Evolutionary conservation across 179 eudicot genomes (phyloP), one percentile per base, ranked within the genome.

Genomic region (Vitellaria paradoxa): DNA sequence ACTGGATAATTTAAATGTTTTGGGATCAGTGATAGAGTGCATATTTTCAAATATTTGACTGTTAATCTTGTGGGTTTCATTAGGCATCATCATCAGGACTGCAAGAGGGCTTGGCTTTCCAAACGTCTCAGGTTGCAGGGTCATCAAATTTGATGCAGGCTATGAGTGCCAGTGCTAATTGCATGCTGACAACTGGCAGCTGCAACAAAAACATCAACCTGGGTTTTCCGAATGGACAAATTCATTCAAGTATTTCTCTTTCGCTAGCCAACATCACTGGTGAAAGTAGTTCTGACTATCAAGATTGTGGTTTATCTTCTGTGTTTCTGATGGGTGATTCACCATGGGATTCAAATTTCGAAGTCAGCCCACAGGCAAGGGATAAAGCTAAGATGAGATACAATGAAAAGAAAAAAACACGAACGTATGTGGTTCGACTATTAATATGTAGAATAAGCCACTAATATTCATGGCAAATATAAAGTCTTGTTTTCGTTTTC

Each of bases 301-400:
- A 88, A 65, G 91, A 88, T 73, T 86, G 90, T 72, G 87, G 86
- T 53, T 57, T 88, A 46, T 88, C 90, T 0, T 83, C 89, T 7
- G 64, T 78, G 42, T 83, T 84, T 37, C 80, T 88, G n/a, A 66
- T 77, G 2, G 85, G 80, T 11, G 86, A 90, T 20, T 84, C 88
- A 12, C 84, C 82, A 3, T 86, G 91, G 91, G 89, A 88, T 18
- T 72, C 88, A 7, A 80, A 70, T 52, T 56, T 84, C 37, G 89
- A 88, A 73, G 74, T 81, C 15, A 78, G 85, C 49, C 87, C 90
- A 13, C 84, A 82, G 65, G 89, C 91, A 23, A 82, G 93, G 80
- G 87, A 86, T 65, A 86, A 88, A 77, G 93, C 93, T 8, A 89
- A 85, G 84, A 87, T 89, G 87, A 85, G 92, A 77, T 89, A 87